Conservation (phyloP, 768 basidiomycete genomes). For the Tricholoma terreum region DNA sequence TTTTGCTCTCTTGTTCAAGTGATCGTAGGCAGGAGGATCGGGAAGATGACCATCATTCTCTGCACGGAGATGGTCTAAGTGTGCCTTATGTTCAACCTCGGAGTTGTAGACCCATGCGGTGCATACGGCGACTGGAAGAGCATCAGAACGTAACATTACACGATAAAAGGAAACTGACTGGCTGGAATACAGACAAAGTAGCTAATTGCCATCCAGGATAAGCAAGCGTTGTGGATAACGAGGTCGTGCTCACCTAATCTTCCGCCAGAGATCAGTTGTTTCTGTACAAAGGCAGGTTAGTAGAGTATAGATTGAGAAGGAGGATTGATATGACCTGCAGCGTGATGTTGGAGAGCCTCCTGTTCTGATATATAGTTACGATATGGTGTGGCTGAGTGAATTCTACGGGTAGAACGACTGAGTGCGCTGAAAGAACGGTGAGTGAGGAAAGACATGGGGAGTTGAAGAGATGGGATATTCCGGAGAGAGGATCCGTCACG, state of each 20-base stretch:
- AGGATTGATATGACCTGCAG: conserved; percentile 43
- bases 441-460: conserved; percentile 48
- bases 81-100: conserved; percentile 64
- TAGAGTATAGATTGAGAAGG: conserved; percentile 1
- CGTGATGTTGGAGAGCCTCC: conserved; percentile 62
- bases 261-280: conserved; percentile 80
- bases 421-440: conserved; percentile 47
- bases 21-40: conserved; percentile 68
- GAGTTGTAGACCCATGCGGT: conserved; percentile 54
- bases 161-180: conserved; percentile 44
- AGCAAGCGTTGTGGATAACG: conserved; percentile 5
- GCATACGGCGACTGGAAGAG: conserved; percentile 43
- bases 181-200: conserved; percentile 73
- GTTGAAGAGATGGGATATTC: conserved; percentile 25
- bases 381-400: conserved; percentile 38
- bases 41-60: conserved; percentile 75
- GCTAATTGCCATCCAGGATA: conserved; percentile 35
- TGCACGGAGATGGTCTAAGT: conserved; percentile 64
- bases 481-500: conserved; percentile 34
- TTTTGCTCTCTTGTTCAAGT: conserved; percentile 71
- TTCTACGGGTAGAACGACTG: conserved; percentile 42
- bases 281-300: conserved; percentile 39
- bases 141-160: not conserved
- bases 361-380: conserved; percentile 48
- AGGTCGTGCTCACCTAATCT: conserved; percentile 62